Evolutionary conservation across 768 basidiomycete genomes (phyloP).

Genomic region (Neoboletus magnificus): DNA sequence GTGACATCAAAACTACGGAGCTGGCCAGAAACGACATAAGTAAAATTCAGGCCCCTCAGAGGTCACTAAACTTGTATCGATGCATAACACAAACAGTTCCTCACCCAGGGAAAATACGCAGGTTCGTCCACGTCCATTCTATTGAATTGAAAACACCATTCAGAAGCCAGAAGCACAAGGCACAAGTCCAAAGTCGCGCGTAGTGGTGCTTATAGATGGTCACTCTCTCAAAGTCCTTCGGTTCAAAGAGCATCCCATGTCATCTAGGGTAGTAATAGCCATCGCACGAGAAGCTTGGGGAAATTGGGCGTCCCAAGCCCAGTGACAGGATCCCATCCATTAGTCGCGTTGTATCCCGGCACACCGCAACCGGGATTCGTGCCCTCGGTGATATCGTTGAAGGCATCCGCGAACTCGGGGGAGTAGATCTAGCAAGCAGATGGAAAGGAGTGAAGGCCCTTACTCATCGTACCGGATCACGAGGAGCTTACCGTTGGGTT

Average conservation of each 20-base stretch:
- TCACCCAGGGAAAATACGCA: not conserved
- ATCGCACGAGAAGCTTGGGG: slow-evolving; percentile 36
- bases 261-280: slow-evolving; percentile 27
- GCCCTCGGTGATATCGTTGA: slow-evolving; percentile 46
- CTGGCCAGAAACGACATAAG: not conserved
- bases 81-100: not conserved
- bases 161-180: too few relatives aligned
- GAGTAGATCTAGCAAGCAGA: slow-evolving; percentile 4
- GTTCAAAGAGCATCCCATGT: not conserved
- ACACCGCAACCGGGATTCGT: slow-evolving; percentile 45
- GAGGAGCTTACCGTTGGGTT: slow-evolving; percentile 1
- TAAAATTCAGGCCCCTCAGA: not conserved
- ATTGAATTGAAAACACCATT: not conserved
- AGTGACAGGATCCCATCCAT: slow-evolving; percentile 45
- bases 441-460: not conserved
- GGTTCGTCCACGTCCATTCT: not conserved
- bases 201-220: not conserved
- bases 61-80: not conserved
- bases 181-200: not conserved
- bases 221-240: not conserved
- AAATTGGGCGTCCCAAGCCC: slow-evolving; percentile 49
- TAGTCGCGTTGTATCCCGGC: slow-evolving; percentile 30
- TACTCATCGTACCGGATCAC: not conserved
- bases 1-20: too few relatives aligned
- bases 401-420: not conserved